These are phyloP conservation scores for Kurtzmaniella quercitrusa DNA, from an alignment of 1,139 yeast species.

Conservation along the genomic window DNA sequence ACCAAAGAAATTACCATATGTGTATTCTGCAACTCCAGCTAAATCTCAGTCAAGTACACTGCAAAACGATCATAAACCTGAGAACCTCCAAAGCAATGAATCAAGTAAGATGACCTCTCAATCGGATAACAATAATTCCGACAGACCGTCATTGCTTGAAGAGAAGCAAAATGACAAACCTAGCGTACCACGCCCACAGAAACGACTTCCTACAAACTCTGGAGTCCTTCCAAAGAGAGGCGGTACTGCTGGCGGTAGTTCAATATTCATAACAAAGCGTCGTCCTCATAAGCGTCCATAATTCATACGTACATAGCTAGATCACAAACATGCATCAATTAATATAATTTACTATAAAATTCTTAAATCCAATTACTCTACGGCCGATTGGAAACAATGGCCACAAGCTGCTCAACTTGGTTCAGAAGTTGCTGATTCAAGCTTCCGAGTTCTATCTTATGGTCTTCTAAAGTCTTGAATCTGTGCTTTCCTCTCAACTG, in stretches of 20 bases:
- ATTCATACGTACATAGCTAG: not conserved
- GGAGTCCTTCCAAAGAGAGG: not conserved
- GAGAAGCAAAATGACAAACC: not conserved
- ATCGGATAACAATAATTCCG: too few relatives aligned
- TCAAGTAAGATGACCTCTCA: too few relatives aligned
- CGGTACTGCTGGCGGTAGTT: not conserved
- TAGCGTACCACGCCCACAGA: not conserved
- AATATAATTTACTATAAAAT: not conserved
- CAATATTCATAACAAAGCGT: not conserved
- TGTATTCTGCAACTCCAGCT: not conserved
- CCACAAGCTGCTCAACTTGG: slow-evolving; percentile 23
- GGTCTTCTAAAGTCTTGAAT: slow-evolving; percentile 15
- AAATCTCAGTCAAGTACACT: not conserved
- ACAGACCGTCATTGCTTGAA: too few relatives aligned
- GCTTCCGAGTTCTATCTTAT: slow-evolving; percentile 18
- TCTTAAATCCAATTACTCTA: not conserved
- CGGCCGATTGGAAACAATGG: slow-evolving; percentile 14
- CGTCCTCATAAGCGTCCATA: not conserved
- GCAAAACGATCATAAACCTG: too few relatives aligned
- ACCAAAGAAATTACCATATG: not conserved
- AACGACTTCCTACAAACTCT: not conserved
- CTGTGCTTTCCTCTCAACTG: slow-evolving; percentile 31
- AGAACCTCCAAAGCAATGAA: too few relatives aligned
- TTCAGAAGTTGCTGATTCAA: slow-evolving; percentile 25
- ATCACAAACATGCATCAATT: not conserved